Evolutionary conservation across 352 stramenopile species (phyloP).

Genomic region (Vaucheria bursata): DNA sequence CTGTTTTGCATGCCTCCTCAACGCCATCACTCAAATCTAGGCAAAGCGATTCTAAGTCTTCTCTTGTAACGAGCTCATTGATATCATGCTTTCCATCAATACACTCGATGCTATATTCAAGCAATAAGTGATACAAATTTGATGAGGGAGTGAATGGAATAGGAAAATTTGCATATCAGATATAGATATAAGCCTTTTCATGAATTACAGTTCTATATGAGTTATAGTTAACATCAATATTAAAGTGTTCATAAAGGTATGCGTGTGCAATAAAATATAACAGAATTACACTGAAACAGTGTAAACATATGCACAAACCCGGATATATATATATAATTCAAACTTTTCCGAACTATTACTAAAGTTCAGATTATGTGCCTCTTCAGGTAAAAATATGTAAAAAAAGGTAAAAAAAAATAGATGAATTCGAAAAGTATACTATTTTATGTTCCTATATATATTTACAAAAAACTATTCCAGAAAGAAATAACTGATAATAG

Average conservation of each 20-base stretch:
- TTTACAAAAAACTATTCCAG: too few species aligned
- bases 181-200: neutral
- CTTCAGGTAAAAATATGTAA: too few species aligned
- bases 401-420: too few species aligned
- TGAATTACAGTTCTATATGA: neutral
- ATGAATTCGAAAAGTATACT: too few species aligned
- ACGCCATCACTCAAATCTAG: slow-evolving; percentile 17
- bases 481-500: too few species aligned
- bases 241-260: neutral
- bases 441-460: too few species aligned
- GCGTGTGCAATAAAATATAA: neutral
- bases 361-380: too few species aligned
- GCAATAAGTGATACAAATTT: neutral
- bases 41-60: slow-evolving; percentile 23
- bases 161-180: neutral
- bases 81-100: slow-evolving; percentile 41
- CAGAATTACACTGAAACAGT: neutral
- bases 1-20: slow-evolving; percentile 14
- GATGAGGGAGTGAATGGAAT: neutral
- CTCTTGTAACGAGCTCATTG: slow-evolving; percentile 14
- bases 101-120: slow-evolving; percentile 22
- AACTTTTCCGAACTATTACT: too few species aligned
- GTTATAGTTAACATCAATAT: neutral
- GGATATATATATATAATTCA: too few species aligned
- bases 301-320: too few species aligned